Conservation (phyloP, 176 grass and related monocot genomes). For the Aegilops umbellulata region DNA sequence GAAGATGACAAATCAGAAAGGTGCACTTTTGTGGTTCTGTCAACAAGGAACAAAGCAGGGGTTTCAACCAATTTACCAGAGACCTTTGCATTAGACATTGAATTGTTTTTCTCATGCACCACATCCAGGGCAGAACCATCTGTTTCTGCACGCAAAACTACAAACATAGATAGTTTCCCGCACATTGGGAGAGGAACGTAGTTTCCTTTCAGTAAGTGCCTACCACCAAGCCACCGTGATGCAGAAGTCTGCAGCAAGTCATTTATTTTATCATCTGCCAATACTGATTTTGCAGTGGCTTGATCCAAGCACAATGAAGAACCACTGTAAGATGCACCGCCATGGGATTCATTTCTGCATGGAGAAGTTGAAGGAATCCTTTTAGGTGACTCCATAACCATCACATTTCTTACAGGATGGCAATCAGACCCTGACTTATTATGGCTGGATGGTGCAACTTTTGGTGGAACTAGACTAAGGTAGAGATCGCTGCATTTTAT, state of each 20-base stretch:
- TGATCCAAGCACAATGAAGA: slow-evolving; percentile 47
- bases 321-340: slow-evolving; percentile 28
- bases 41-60: slow-evolving; percentile 35
- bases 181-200: slow-evolving; percentile 56
- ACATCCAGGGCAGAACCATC: slow-evolving; percentile 28
- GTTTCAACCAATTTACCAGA: slow-evolving; percentile 18
- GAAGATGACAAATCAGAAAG: slow-evolving; percentile 41
- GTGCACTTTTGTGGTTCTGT: slow-evolving; percentile 58
- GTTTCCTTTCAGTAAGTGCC: slow-evolving; percentile 79
- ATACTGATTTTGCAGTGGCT: slow-evolving; percentile 48
- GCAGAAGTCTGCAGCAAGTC: slow-evolving; percentile 64
- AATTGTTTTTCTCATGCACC: slow-evolving; percentile 25
- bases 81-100: slow-evolving; percentile 10
- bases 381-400: slow-evolving; percentile 40
- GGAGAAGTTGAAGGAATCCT: slow-evolving; percentile 33
- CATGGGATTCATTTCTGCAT: slow-evolving; percentile 31
- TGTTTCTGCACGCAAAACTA: slow-evolving; percentile 52
- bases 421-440: background rate
- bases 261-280: slow-evolving; percentile 74
- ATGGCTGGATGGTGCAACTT: slow-evolving; percentile 24
- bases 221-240: slow-evolving; percentile 62
- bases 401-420: slow-evolving; percentile 25
- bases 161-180: slow-evolving; percentile 58
- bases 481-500: slow-evolving; percentile 63
- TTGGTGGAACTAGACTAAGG: slow-evolving; percentile 53